Percentiles rank a stretch among this genome's conserved stretches.
phyloP scores from a whole-genome alignment of 2,329 filamentous ascomycete genomes.

The Amesomyces nigricolor region DNA sequence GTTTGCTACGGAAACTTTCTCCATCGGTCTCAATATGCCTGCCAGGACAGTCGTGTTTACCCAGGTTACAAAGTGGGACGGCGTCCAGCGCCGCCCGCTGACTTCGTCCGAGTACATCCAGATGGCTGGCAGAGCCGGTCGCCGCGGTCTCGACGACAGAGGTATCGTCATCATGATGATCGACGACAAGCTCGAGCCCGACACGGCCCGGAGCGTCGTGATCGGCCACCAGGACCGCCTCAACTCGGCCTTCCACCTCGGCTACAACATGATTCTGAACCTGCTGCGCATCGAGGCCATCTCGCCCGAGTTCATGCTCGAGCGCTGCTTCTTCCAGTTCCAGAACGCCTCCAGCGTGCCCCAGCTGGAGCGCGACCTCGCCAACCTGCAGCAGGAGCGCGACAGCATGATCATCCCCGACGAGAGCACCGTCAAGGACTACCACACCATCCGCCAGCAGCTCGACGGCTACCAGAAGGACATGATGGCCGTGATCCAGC shows the following conservation, averaged over 20 bases:
- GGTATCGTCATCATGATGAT: conserved; percentile 99
- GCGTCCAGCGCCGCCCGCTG: conserved; percentile 70
- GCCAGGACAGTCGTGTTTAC: conserved; percentile 99
- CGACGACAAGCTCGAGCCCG: conserved; percentile 90
- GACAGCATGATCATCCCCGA: conserved; percentile 73
- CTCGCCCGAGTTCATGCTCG: conserved; percentile 97
- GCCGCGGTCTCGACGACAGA: conserved; percentile 93
- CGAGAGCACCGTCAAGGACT: conserved; percentile 85
- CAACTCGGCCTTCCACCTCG: conserved; percentile 94
- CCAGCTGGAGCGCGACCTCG: conserved; percentile 74
- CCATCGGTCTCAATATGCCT: conserved; percentile 97
- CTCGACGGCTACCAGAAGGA: conserved; percentile 79
- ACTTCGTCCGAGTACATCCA: conserved; percentile 97
- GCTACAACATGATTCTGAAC: conserved; percentile 99
- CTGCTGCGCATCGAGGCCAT: conserved; percentile 97
- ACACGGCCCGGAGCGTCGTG: conserved; percentile 90
- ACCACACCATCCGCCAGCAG: conserved; percentile 83
- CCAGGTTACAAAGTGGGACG: conserved; percentile 91
- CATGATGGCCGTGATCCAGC: conserved; percentile 86
- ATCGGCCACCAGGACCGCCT: conserved; percentile 94
- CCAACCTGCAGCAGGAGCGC: conserved; percentile 69
- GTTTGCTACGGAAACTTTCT: conserved; percentile 97
- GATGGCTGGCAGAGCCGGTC: conserved; percentile 95
- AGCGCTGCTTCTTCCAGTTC: conserved; percentile 96
- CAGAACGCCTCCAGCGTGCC: conserved; percentile 89